Base-by-base conservation (phyloP, 139 green algal species). In the Micromonas commoda region DNA sequence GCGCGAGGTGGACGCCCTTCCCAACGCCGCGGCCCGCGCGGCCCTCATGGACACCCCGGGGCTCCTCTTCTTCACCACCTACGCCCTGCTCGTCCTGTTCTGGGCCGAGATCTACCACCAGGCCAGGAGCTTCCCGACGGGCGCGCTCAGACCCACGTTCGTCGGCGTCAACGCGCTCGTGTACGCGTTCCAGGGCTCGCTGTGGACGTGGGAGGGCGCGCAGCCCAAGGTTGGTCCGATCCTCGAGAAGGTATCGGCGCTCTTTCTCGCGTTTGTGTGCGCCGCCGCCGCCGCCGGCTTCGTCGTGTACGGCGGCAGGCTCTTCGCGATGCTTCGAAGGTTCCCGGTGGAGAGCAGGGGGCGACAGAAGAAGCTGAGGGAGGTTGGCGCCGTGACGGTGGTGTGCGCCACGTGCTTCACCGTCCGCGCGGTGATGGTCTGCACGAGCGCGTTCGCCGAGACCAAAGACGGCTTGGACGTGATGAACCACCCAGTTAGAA, bases 21-120 rank as follows among this genome's bases (percentile, higher is more conserved):
- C 89, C 26, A 78, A 82, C 5, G 33, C 74, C 2, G 76, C 91
- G 29, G 32, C 88, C 3, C 83, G 85, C 57, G 77, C 88, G 0
- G 74, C 96, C 45, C 85, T 97, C 5, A 85, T 97, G 6, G 94
- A 98, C 82, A 45, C 84, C 34, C 74, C 91, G 86, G 92, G 93
- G 45, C 86, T 98, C 65, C 84, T 98, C 28, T 98, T 97, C 85
- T 98, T 98, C 85, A 94, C 91, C 24, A 98, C 95, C 6, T 98
- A 97, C 89, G 98, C 93, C 0, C 86, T 98, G 61, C 87, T 98
- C 51, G 91, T 98, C 52, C 88, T 98, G 26, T 99, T 99, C 76
- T 99, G 93, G 93, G 94, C 94, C 20, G 67, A 99, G 82, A 99
- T 99, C 54, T 99, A 97, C 81, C 92, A 97, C 75, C 95, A 99